Evolutionary conservation across 2,329 filamentous ascomycete species (phyloP).

Genomic region (Trichoderma atrobrunneum): DNA sequence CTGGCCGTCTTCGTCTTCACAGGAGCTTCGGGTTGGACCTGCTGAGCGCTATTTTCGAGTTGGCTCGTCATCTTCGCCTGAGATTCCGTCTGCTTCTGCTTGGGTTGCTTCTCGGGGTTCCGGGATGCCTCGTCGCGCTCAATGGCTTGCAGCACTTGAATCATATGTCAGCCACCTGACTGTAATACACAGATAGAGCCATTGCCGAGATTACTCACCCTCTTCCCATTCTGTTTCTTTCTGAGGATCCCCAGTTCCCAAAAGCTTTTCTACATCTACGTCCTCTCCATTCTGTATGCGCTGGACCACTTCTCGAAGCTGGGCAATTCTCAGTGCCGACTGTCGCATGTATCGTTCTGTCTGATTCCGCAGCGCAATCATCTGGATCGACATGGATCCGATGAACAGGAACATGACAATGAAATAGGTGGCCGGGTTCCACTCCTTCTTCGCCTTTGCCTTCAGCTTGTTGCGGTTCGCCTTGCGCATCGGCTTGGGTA

Average conservation of each 20-base stretch:
- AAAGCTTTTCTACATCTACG: conserved; percentile 77
- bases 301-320: conserved; percentile 73
- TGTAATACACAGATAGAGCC: background rate
- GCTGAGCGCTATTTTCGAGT: conserved; percentile 19
- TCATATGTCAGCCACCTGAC: conserved; percentile 20
- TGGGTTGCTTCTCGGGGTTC: conserved; percentile 42
- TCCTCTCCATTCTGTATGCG: conserved; percentile 68
- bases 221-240: conserved; percentile 87
- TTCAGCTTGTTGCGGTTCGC: conserved; percentile 35
- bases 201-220: conserved; percentile 46
- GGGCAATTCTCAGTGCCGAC: conserved; percentile 73
- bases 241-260: conserved; percentile 74
- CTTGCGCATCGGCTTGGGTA: conserved; percentile 64
- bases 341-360: conserved; percentile 69
- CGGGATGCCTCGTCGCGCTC: conserved; percentile 59
- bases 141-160: conserved; percentile 61
- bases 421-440: conserved; percentile 81
- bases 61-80: conserved; percentile 17
- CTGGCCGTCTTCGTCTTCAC: conserved; percentile 29
- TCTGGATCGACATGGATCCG: conserved; percentile 92
- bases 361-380: conserved; percentile 77
- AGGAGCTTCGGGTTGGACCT: conserved; percentile 24
- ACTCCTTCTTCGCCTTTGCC: conserved; percentile 54
- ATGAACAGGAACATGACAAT: conserved; percentile 82
- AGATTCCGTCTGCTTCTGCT: conserved; percentile 33